Percentiles rank a stretch among this genome's conserved stretches.
phyloP scores from a whole-genome alignment of 1,284 basidiomycete genomes.

The Porodaedalea pini region DNA sequence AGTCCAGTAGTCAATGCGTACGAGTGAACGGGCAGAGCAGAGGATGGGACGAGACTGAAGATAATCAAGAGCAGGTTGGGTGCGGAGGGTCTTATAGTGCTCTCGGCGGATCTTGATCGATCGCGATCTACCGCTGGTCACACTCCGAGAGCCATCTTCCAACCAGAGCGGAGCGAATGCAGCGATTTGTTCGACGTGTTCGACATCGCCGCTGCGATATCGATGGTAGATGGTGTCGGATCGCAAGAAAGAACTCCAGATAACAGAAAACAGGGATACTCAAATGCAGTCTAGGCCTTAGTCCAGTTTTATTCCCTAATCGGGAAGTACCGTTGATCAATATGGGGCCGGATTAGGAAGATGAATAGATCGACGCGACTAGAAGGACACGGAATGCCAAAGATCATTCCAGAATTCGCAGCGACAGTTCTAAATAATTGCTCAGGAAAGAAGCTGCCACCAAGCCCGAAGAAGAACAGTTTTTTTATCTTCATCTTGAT shows the following conservation, averaged over 20 bases:
- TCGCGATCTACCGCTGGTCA: conserved; percentile 21
- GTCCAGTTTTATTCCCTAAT: background rate
- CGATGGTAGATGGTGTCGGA: conserved; percentile 18
- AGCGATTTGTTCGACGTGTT: background rate
- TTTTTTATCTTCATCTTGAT: background rate
- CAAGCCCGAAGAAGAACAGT: background rate
- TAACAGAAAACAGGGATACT: conserved; percentile 6
- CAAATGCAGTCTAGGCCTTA: conserved; percentile 1
- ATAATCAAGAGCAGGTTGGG: conserved; percentile 15
- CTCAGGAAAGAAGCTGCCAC: background rate
- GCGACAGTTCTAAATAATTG: background rate
- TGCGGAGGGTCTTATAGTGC: conserved; percentile 32
- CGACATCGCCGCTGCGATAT: conserved; percentile 5
- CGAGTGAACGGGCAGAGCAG: background rate
- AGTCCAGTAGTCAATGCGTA: background rate
- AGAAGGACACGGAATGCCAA: too few species aligned
- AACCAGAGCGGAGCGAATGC: conserved; percentile 13
- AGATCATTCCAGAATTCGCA: too few species aligned
- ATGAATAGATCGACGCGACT: background rate
- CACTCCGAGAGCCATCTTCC: conserved; percentile 5
- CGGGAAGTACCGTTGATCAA: background rate
- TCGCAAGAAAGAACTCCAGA: conserved; percentile 4
- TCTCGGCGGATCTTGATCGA: conserved; percentile 72
- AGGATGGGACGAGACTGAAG: conserved; percentile 14
- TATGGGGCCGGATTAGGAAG: background rate